Base-by-base conservation (phyloP, 768 basidiomycete genomes). In the Pleurotus citrinopileatus region DNA sequence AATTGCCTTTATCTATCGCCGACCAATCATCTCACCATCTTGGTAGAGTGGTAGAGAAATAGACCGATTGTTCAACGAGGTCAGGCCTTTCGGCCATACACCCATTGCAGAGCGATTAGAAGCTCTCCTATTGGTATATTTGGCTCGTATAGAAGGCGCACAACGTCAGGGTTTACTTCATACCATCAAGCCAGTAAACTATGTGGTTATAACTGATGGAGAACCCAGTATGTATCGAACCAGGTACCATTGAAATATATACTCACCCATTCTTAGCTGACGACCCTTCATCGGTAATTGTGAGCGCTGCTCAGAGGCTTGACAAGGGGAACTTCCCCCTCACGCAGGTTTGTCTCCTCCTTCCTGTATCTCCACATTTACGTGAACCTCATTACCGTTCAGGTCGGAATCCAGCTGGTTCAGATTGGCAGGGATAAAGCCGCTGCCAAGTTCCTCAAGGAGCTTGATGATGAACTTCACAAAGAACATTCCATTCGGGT, bases 401-500 rank as follows among this genome's bases (percentile, higher is more conserved):
- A 87, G 78, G 71, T 87, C 15, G 84, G 86, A 0, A 78, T 88
- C 26, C 86, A 87, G 58, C 86, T 91, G 43, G 77, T 91, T 1
- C 89, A 90, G 64, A 80, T 91, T 28, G 88, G 88, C 4, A 65
- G 78, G 58, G 66, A 63, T 60, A 63, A 52, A 29, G 58, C 43
- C 36, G 63, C 55, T 71, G 83, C 42, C 59, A 73, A 2, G 68
- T 86, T 63, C 59, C 71, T 82, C 43, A 65, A 72, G 53, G 68
- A 78, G 50, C 71, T 89, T 12, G 89, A 90, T 58, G 78, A 88
- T 59, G 78, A 73, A 7, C 67, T 90, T 29, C 59, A 71, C 8
- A 58, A 55, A 2, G 67, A 53, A 4, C 66, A 79, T 60, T 61
- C 66, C 22, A 70, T 83, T n/a, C 73, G 83, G 26, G 81, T 81